Evolutionary conservation across 1,284 basidiomycete species (phyloP), one percentile per base, ranked within the genome.

Genomic region (Tremellales sp.): DNA sequence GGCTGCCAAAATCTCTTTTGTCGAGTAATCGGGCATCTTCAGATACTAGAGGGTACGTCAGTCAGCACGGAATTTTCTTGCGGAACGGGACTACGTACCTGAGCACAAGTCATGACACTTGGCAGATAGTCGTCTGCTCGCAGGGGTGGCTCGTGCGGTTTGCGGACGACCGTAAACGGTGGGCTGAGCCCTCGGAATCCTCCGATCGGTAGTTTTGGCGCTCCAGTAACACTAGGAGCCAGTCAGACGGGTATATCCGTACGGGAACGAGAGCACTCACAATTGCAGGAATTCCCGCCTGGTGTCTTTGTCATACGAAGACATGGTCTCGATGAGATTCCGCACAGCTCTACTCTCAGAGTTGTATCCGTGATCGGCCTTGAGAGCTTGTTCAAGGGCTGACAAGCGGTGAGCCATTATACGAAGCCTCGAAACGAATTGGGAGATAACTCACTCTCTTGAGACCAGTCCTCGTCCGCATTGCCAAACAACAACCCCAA

Each of bases 61-160:
- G 24, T 45, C 41, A 48, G 43, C 37, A 31, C 25, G 49, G 41
- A 28, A 28, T 16, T 24, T 18, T 18, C 10, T 6, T 14, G 6
- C n/a, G n/a, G 36, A 45, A 33, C n/a, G 13, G 24, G 12, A 8
- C 26, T 43, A 56, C 70, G 54, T 26, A 73, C 69, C 73, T 97
- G 95, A 57, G 94, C 93, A 69, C 94, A 98, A 9, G 94, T 97
- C 94, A 97, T 97, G 37, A 97, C 93, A 66, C 89, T 93, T 0
- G 94, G 94, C 32, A 98, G 77, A 68, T 95, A 95, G 70, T 95
- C 89, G 69, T 98, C 92, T 1, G 94, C 88, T 14, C 82, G 82
- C 56, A 91, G 77, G 8, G 89, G 87, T 4, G 87, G 77, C 71
- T 97, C 95, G 61, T 94, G 91, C 16, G 90, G 90, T 70, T 98